phyloP scores from a whole-genome alignment of 306 rosid species.

The Acacia confusa region DNA sequence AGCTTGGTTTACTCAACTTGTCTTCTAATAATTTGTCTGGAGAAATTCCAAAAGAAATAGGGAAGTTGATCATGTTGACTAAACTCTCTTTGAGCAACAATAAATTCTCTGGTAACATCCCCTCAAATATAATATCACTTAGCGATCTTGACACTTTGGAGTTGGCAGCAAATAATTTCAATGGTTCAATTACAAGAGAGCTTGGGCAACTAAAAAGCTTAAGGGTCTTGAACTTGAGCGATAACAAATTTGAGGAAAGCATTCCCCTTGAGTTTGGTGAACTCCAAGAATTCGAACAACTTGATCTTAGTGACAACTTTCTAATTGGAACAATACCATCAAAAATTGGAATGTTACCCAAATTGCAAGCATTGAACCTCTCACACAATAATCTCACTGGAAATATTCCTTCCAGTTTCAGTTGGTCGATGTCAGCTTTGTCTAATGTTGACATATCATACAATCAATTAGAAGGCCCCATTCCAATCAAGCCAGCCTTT shows the following conservation, averaged over 20 bases:
- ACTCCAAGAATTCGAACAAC: not conserved
- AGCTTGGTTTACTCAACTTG: conserved; percentile 14
- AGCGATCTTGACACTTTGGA: too few relatives aligned
- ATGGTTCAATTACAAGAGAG: too few relatives aligned
- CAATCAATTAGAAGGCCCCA: conserved; percentile 2
- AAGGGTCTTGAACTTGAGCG: too few relatives aligned
- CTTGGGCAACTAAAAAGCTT: too few relatives aligned
- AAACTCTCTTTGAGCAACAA: not conserved
- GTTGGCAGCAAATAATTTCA: too few relatives aligned
- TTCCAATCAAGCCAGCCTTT: conserved; percentile 4
- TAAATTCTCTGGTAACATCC: conserved; percentile 2
- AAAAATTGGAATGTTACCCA: conserved; percentile 15
- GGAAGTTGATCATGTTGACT: not conserved
- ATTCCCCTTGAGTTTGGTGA: not conserved
- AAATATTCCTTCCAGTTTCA: conserved; percentile 24
- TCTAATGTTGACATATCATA: not conserved
- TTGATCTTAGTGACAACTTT: not conserved
- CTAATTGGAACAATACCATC: conserved; percentile 22
- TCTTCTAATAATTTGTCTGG: conserved; percentile 32
- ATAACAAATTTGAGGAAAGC: not conserved
- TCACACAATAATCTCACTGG: conserved; percentile 41
- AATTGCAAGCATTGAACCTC: conserved; percentile 33
- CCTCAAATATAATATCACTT: too few relatives aligned
- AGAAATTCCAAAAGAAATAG: conserved; percentile 33
- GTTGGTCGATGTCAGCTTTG: not conserved